phyloP scores from a whole-genome alignment of 192 early-diverging fungal species.

The Phlyctochytrium planicorne region DNA sequence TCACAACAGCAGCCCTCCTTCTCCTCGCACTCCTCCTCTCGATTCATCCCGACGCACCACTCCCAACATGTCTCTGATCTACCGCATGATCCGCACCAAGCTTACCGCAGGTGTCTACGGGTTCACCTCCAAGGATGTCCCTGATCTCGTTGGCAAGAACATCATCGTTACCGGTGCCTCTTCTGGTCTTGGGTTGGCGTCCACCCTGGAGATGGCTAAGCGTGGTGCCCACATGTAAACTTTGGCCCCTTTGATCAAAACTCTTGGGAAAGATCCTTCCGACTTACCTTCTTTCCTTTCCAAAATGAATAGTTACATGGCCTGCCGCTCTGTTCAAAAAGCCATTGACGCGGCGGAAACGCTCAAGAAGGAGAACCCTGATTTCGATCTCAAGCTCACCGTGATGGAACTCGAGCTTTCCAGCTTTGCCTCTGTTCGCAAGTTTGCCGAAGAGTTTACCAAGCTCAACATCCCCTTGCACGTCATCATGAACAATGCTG shows the following conservation, averaged over 20 bases:
- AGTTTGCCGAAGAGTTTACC: neutral
- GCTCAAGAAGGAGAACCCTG: constrained; percentile 10
- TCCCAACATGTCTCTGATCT: too few relatives aligned
- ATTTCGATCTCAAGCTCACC: constrained; percentile 9
- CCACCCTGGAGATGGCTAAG: constrained; percentile 17
- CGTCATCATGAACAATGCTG: constrained; percentile 27
- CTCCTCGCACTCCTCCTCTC: too few relatives aligned
- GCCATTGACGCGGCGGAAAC: constrained; percentile 26
- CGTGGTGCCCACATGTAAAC: constrained; percentile 13
- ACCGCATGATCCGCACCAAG: too few relatives aligned
- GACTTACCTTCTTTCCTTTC: neutral
- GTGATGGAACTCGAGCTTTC: constrained; percentile 42
- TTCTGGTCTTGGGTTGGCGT: constrained; percentile 31
- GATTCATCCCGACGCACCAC: too few relatives aligned
- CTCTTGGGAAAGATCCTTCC: neutral
- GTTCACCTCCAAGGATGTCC: constrained; percentile 32
- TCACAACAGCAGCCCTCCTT: too few relatives aligned
- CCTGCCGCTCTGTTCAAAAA: constrained; percentile 16
- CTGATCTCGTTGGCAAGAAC: constrained; percentile 25
- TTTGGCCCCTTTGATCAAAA: neutral
- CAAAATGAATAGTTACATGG: constrained; percentile 13
- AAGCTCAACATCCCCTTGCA: neutral
- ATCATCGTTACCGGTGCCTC: constrained; percentile 33
- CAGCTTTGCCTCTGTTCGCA: constrained; percentile 20
- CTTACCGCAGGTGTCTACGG: too few relatives aligned